Percentiles rank a stretch among this genome's conserved stretches.
Conservation (phyloP, 306 rosid species). For the Casuarina equisetifolia region DNA sequence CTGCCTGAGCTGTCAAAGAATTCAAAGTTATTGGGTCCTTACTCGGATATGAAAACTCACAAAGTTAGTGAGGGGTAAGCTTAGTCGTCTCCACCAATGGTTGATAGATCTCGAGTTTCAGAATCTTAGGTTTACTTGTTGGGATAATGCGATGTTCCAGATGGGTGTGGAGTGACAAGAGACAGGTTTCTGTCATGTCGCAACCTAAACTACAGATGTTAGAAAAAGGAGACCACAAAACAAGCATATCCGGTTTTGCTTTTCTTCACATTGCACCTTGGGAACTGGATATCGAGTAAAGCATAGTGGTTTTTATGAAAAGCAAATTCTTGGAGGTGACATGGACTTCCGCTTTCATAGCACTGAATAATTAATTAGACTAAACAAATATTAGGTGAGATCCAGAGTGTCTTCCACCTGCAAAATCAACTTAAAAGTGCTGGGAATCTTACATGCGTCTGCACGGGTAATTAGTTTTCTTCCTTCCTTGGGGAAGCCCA, state of each 20-base stretch:
- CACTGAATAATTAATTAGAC: neutral
- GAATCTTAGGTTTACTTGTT: neutral
- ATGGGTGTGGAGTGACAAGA: neutral
- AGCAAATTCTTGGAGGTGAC: neutral
- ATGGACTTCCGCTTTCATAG: neutral
- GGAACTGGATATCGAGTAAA: neutral
- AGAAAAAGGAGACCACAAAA: neutral
- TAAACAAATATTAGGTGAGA: constrained; percentile 9
- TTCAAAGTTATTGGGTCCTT: neutral
- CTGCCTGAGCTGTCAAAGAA: neutral
- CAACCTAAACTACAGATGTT: neutral
- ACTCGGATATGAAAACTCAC: neutral
- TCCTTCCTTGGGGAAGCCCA: no score
- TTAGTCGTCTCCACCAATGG: neutral
- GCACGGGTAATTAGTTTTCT: neutral
- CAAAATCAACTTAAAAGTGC: neutral
- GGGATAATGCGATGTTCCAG: neutral
- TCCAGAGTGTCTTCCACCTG: constrained; percentile 41
- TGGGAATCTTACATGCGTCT: constrained; percentile 23
- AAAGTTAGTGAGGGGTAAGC: neutral
- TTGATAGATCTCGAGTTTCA: neutral
- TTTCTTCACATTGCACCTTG: neutral
- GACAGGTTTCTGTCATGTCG: neutral
- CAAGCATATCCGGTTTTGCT: neutral
- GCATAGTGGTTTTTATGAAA: neutral